Conservation (phyloP, 1,139 yeast species). For the Yamadazyma triangularis region DNA sequence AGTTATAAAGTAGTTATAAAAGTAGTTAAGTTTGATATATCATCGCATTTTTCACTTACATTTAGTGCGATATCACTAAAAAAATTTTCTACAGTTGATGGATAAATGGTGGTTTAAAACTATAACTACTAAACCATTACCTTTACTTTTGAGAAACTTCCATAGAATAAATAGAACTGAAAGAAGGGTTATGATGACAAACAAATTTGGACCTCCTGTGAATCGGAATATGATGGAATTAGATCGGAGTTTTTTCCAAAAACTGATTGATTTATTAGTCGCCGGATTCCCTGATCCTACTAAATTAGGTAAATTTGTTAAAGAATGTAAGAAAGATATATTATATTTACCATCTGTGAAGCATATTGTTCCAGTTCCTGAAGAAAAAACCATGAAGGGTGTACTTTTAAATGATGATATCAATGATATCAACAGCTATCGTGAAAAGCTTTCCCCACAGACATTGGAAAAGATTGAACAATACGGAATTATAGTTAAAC, state of each 20-base stretch:
- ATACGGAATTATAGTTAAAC: conserved; percentile 42
- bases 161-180: conserved; percentile 21
- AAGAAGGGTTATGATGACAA: conserved; percentile 24
- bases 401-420: conserved; percentile 59
- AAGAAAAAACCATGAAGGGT: conserved; percentile 44
- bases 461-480: conserved; percentile 45
- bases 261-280: conserved; percentile 54
- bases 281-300: conserved; percentile 69
- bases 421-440: conserved; percentile 31
- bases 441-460: conserved; percentile 31
- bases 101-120: conserved; percentile 6
- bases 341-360: conserved; percentile 61
- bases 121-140: too few relatives aligned
- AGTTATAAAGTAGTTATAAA: too few relatives aligned
- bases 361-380: conserved; percentile 49
- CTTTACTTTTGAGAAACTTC: conserved; percentile 8
- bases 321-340: conserved; percentile 50
- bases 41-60: too few relatives aligned
- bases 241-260: conserved; percentile 60
- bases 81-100: conserved; percentile 5
- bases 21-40: too few relatives aligned
- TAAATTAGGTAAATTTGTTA: conserved; percentile 51
- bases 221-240: conserved; percentile 60
- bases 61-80: too few relatives aligned
- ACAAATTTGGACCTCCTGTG: conserved; percentile 58